Conservation (phyloP, 2,329 filamentous ascomycete species). For the Alternaria viburni region DNA sequence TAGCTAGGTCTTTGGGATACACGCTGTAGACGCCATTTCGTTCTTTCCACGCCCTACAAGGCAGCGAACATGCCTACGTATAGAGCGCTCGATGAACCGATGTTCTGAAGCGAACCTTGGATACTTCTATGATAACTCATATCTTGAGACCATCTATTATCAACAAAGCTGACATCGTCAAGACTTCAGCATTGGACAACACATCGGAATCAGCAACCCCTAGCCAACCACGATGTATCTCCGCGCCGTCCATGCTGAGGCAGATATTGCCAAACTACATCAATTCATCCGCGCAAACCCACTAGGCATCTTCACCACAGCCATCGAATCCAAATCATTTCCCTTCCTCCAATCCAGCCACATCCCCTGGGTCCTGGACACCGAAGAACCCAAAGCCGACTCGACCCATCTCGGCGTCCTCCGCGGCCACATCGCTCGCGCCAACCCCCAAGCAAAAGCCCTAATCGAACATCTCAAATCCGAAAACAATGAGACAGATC, state of each 20-base stretch:
- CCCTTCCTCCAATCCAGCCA: conserved; percentile 34
- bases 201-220: no score
- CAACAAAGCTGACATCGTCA: not conserved
- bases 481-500: not conserved
- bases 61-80: not conserved
- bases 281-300: conserved; percentile 64
- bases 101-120: no score
- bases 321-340: conserved; percentile 49
- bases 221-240: conserved; percentile 61
- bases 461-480: conserved; percentile 55
- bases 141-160: accelerated
- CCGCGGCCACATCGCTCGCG: conserved; percentile 66
- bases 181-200: not conserved
- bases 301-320: conserved; percentile 68
- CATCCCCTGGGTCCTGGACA: conserved; percentile 32
- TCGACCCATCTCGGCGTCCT: conserved; percentile 57
- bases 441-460: conserved; percentile 69
- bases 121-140: no score
- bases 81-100: not conserved
- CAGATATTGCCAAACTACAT: conserved; percentile 57
- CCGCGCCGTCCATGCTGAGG: conserved; percentile 52
- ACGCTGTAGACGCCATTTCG: not conserved
- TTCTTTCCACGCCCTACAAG: not conserved
- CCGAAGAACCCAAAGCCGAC: conserved; percentile 45
- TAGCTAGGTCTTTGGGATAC: not conserved